These are phyloP conservation scores for Aspergillus spinulosporus DNA, from an alignment of 2,329 filamentous ascomycete species.

Conservation along the genomic window DNA sequence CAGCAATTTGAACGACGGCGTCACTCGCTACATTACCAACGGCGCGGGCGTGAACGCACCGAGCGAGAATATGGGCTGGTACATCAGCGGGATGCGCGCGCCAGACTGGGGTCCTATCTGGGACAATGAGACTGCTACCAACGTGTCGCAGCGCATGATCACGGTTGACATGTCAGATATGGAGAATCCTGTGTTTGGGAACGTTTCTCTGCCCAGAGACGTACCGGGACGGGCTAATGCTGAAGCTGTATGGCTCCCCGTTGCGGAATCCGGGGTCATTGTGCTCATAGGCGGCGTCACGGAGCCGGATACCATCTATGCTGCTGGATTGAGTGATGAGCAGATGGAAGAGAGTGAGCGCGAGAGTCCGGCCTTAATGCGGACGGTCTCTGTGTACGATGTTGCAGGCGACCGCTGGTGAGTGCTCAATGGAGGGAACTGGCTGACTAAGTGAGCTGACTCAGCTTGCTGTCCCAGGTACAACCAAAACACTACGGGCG, in stretches of 20 bases:
- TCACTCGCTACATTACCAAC: constrained; percentile 64
- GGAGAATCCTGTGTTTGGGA: constrained; percentile 56
- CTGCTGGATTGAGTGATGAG: constrained; percentile 1
- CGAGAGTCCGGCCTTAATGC: constrained; percentile 39
- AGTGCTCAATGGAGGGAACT: not conserved
- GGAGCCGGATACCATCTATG: constrained; percentile 25
- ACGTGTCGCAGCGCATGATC: constrained; percentile 59
- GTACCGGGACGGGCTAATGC: constrained; percentile 61
- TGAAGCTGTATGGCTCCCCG: constrained; percentile 63
- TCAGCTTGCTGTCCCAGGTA: constrained; percentile 31
- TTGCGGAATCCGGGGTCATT: constrained; percentile 38
- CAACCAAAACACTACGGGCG: constrained; percentile 44
- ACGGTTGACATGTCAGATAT: constrained; percentile 60
- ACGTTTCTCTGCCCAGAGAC: constrained; percentile 52
- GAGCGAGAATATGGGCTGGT: constrained; percentile 70
- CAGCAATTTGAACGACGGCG: constrained; percentile 42
- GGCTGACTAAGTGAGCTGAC: not conserved
- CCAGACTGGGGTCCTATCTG: constrained; percentile 52
- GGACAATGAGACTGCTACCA: constrained; percentile 33
- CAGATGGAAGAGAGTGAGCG: constrained; percentile 21
- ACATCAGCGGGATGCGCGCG: constrained; percentile 65
- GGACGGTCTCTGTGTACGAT: constrained; percentile 41
- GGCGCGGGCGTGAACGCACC: constrained; percentile 65
- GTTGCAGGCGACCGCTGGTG: constrained; percentile 31
- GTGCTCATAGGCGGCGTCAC: constrained; percentile 43